Evolutionary conservation across 192 early-diverging fungal species (phyloP).

Genomic region (Diversispora epigaea): DNA sequence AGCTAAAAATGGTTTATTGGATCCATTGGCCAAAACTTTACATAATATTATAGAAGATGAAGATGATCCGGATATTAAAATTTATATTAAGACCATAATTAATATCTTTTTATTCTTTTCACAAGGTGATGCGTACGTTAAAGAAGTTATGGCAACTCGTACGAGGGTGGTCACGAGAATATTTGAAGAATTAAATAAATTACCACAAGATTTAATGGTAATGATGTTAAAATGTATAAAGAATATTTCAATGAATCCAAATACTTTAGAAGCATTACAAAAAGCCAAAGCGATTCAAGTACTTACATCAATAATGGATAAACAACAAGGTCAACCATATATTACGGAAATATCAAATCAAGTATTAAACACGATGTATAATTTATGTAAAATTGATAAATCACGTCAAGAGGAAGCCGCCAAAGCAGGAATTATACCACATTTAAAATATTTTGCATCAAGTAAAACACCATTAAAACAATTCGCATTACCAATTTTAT

Average conservation of each 20-base stretch:
- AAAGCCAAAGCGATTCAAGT: constrained; percentile 49
- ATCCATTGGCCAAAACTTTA: constrained; percentile 43
- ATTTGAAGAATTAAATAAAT: constrained; percentile 43
- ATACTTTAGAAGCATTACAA: constrained; percentile 51
- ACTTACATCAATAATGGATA: constrained; percentile 46
- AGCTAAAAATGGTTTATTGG: constrained; percentile 53
- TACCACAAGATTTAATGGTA: constrained; percentile 42
- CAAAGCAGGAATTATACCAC: constrained; percentile 55
- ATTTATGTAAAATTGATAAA: constrained; percentile 60
- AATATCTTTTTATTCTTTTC: constrained; percentile 58
- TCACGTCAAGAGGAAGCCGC: constrained; percentile 57
- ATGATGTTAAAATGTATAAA: constrained; percentile 60
- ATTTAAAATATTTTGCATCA: constrained; percentile 48
- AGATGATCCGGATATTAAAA: constrained; percentile 28
- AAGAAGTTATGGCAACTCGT: constrained; percentile 48
- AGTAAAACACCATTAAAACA: constrained; percentile 54
- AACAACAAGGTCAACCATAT: constrained; percentile 30
- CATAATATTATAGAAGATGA: constrained; percentile 43
- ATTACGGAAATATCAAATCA: constrained; percentile 53
- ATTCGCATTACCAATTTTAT: constrained; percentile 61
- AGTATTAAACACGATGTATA: constrained; percentile 57
- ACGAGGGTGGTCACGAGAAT: constrained; percentile 37
- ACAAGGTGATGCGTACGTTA: constrained; percentile 53
- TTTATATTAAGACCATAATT: constrained; percentile 48
- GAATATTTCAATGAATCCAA: constrained; percentile 61